Evolutionary conservation across 495 filamentous ascomycete genomes (phyloP).

Genomic region (Usnea hakonensis): DNA sequence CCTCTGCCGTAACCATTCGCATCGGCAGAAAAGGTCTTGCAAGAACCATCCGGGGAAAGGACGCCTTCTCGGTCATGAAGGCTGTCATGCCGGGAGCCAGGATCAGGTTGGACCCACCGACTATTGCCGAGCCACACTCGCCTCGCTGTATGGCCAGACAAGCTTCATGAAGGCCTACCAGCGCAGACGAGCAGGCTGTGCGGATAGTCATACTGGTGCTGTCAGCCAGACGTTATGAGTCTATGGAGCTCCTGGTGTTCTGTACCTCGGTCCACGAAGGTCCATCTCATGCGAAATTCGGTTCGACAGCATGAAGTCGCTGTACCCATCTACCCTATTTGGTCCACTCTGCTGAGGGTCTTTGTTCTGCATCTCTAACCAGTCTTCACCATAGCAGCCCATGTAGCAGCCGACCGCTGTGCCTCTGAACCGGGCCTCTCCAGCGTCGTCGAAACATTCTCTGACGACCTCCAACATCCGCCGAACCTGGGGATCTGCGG

Average conservation of each 20-base stretch:
- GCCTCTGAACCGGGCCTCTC: constrained; percentile 25
- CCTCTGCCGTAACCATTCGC: constrained; percentile 61
- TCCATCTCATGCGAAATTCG: constrained; percentile 31
- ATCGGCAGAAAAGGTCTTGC: constrained; percentile 51
- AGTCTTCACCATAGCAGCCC: constrained; percentile 38
- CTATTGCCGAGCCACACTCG: constrained; percentile 37
- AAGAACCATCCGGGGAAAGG: constrained; percentile 31
- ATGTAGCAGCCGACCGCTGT: constrained; percentile 40
- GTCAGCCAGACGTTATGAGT: constrained; percentile 16
- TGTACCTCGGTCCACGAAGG: constrained; percentile 27
- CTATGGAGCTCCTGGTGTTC: constrained; percentile 4
- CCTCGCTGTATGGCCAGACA: constrained; percentile 30
- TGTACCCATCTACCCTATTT: constrained; percentile 17
- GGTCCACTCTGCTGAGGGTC: constrained; percentile 21
- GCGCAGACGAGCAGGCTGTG: constrained; percentile 36
- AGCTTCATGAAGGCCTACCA: constrained; percentile 33
- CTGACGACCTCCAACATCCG: not conserved
- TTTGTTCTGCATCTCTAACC: constrained; percentile 21
- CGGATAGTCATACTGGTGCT: constrained; percentile 18
- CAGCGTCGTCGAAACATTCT: not conserved
- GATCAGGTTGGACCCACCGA: constrained; percentile 38
- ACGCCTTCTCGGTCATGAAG: constrained; percentile 28
- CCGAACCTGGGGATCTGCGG: not conserved
- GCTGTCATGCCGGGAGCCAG: constrained; percentile 28
- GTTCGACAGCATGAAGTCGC: constrained; percentile 33